Conservation (phyloP, 2,329 filamentous ascomycete genomes). For the Penicillium digitatum region DNA sequence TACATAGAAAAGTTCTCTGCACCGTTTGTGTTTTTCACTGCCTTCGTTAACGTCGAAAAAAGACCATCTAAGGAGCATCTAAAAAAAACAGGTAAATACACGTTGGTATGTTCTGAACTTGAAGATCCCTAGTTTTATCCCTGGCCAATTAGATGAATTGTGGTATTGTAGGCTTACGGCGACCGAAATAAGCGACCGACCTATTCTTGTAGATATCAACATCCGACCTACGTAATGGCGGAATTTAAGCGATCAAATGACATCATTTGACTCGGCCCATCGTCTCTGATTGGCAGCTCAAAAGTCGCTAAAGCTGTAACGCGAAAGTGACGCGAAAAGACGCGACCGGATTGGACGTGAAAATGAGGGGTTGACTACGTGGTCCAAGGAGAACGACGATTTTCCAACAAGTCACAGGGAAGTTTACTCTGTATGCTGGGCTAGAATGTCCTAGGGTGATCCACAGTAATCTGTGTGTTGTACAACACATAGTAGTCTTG, state of each 20-base stretch:
- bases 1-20: no score
- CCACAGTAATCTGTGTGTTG: background rate
- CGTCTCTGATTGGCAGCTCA: background rate
- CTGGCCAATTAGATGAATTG: no score
- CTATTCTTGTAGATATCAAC: background rate
- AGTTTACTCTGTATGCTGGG: background rate
- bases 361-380: conserved; percentile 1
- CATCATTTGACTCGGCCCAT: background rate
- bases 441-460: background rate
- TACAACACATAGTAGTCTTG: no score
- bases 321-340: conserved; percentile 16
- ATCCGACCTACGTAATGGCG: background rate
- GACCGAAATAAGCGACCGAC: no score
- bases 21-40: no score
- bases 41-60: no score
- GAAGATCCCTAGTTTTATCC: no score
- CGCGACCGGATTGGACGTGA: conserved; percentile 2
- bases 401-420: background rate
- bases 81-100: no score
- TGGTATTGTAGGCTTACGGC: no score
- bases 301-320: background rate
- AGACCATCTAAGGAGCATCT: no score
- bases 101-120: no score
- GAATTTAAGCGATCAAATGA: background rate
- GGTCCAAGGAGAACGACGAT: background rate